Base-by-base conservation (phyloP, 2,329 filamentous ascomycete species). In the Apiospora hydei region DNA sequence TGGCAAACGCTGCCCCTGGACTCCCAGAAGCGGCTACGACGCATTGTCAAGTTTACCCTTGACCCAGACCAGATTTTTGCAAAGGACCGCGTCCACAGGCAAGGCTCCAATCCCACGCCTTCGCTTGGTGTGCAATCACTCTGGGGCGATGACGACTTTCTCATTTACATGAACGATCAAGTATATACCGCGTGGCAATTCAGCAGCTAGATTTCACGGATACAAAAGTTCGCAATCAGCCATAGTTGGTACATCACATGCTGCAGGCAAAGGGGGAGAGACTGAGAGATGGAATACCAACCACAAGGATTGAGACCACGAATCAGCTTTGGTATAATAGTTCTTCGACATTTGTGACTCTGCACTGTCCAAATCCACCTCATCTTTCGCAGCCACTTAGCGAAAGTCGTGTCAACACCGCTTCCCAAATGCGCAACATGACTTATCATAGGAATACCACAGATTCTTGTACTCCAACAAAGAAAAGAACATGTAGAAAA, bases 181-280 rank as follows among this genome's bases (percentile, higher is more conserved):
- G 75, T 73, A 21, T 80, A 80, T 61, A 77, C 75, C 6, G 77
- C 76, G 13, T 78, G 78, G 70, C 76, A 75, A 57, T 80, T 79
- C 51, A 41, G 57, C 13, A 30, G 57, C 34, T 64, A 41, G 4
- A 24, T 64, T 21, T 38, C 30, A 41, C 34, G 11, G 11, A 61
- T 21, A 2, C 26, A 34, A 61, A 2, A 34, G n/a, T 21, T 18
- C 16, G 30, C 18, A 38, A 7, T 38, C 30, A n/a, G 34, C 13
- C 10, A 8, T 57, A 21, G 14, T 64, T 1, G 18, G 21, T 16
- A 41, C 18, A 64, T 64, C 57, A 24, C 34, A 44, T 70, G 53
- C 16, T 18, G 34, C 21, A 16, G 13, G 47, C 46, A 49, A 53
- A 14, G n/a, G 49, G 38, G n/a, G 34, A 14, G 34, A 14, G 46